Conservation (phyloP, 2,329 filamentous ascomycete genomes). For the Cladosporium sp. region DNA sequence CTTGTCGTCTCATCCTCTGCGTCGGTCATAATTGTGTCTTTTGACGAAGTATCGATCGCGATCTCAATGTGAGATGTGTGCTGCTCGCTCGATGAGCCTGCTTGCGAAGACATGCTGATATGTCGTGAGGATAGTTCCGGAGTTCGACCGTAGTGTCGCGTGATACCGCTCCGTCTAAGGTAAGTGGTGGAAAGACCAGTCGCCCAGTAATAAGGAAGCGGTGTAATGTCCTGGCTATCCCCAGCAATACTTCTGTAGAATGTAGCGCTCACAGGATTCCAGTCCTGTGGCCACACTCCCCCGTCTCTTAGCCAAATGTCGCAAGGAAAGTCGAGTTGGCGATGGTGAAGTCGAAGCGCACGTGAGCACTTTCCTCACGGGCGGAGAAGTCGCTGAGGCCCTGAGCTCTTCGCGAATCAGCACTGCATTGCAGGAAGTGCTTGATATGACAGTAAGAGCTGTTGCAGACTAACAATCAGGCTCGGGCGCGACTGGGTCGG, state of each 20-base stretch:
- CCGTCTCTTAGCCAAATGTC: neutral
- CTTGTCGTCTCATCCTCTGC: neutral
- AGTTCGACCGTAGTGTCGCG: neutral
- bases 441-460: neutral
- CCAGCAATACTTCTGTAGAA: neutral
- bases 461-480: neutral
- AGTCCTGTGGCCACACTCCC: neutral
- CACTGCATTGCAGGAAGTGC: neutral
- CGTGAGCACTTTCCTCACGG: slow-evolving; percentile 9
- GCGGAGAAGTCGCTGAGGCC: slow-evolving; percentile 1
- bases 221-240: neutral
- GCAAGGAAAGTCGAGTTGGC: neutral
- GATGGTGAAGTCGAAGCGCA: slow-evolving; percentile 1
- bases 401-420: slow-evolving; percentile 4
- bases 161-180: neutral
- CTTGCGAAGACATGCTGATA: neutral
- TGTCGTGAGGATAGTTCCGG: neutral
- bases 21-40: slow-evolving; percentile 6
- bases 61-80: neutral
- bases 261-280: neutral
- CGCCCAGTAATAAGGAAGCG: neutral
- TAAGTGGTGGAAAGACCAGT: neutral
- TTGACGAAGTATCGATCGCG: neutral
- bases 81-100: neutral
- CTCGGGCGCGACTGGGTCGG: neutral